Base-by-base conservation (phyloP, 2,329 filamentous ascomycete species). In the Hirsutella thompsonii region DNA sequence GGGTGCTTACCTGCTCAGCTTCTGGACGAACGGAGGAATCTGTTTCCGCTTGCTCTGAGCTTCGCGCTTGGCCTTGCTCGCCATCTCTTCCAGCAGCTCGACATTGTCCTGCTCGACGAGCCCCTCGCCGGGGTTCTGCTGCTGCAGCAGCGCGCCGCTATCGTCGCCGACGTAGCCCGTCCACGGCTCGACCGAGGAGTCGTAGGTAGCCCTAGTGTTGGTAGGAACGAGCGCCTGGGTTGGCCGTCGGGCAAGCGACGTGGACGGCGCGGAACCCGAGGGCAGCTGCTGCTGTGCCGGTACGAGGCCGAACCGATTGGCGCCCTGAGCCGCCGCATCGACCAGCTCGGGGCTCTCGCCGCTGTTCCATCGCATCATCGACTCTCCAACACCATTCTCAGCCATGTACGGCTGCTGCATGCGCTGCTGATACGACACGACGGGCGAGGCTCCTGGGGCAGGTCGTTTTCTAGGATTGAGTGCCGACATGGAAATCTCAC, bases 21-120 rank as follows among this genome's bases (percentile, higher is more conserved):
- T 98, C 61, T 95, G 89, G 35, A 98, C 89, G 67, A 98, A 98
- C 0, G 92, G 90, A 1, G 92, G 90, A 10, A 98, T 96, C 55
- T 93, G 85, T 62, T 96, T 96, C 53, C 89, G 73, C 62, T 94
- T 96, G 14, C 81, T 74, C 57, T 89, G 83, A 1, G 89, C 82
- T 44, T 96, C 92, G 55, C 81, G 78, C 67, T 93, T 94, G 8
- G 88, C 88, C 46, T 83, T 68, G 48, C 81, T 72, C 19, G 88
- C 89, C 61, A 79, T 79, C 56, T 83, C 78, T 55, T 94, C 87
- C 45, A 95, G 64, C 41, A 83, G 70, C 46, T 89, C 83, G 44
- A 93, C 72, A 49, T 79, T 86, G 49, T 93, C 81, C 53, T 77
- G 68, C 56, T 80, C 75, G 14, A 47, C 48, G 20, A 49, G 19